A percentile compares a stretch with the other conserved stretches of the same genome.
phyloP scores from a whole-genome alignment of 176 grass and related monocot species.

The Carex cristatella region DNA sequence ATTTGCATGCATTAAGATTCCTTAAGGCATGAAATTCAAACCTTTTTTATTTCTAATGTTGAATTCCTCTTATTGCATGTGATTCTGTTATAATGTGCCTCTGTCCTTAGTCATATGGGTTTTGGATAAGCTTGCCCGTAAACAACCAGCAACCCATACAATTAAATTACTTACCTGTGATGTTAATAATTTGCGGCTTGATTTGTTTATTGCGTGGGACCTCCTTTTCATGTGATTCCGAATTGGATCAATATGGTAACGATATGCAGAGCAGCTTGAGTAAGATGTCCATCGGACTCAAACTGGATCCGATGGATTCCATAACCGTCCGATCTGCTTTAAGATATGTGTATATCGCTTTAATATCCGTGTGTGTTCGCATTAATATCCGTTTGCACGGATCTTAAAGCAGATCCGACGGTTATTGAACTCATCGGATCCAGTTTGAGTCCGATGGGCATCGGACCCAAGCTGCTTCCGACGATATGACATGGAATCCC shows the following conservation, averaged over 20 bases:
- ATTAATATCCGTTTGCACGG: too few species aligned
- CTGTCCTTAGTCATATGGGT: neutral
- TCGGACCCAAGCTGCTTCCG: too few species aligned
- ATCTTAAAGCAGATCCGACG: too few species aligned
- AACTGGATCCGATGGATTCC: too few species aligned
- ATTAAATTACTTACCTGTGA: neutral
- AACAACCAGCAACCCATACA: neutral
- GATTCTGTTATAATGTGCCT: neutral
- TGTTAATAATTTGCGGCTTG: neutral
- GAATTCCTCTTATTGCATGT: neutral
- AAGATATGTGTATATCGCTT: too few species aligned
- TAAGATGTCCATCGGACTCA: too few species aligned
- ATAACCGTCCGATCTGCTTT: too few species aligned
- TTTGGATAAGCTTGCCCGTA: conserved; percentile 3
- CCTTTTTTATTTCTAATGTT: neutral
- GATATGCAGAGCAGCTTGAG: too few species aligned
- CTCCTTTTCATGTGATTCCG: conserved; percentile 15
- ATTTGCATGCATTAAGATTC: conserved; percentile 15
- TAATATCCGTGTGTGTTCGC: too few species aligned
- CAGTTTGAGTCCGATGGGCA: too few species aligned
- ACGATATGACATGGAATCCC: neutral
- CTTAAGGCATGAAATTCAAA: neutral
- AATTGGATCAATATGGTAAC: neutral
- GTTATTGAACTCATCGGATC: too few species aligned
- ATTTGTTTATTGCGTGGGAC: neutral